Evolutionary conservation across 176 grass and related monocot species (phyloP).

Genomic region (barley (Hordeum vulgare)): MorexV3_pseudomolecules_assembly NC_058524.1:606624976-606625475

Average conservation of each 20-base stretch:
- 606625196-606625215: not conserved
- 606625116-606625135: not conserved
- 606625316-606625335: not conserved
- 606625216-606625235: slow-evolving; percentile 2
- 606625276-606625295: not conserved
- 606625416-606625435: not conserved
- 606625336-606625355: slow-evolving; percentile 1
- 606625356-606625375: not conserved
- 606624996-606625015: slow-evolving; percentile 67
- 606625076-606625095: not conserved
- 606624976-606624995: slow-evolving; percentile 24
- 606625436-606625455: not conserved
- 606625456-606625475: too few relatives aligned
- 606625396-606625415: not conserved
- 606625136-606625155: slow-evolving; percentile 6
- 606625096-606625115: not conserved
- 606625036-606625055: slow-evolving; percentile 99
- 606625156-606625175: slow-evolving; percentile 13
- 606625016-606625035: slow-evolving; percentile 90
- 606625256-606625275: slow-evolving; percentile 3
- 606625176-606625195: slow-evolving; percentile 12
- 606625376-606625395: not conserved
- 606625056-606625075: slow-evolving; percentile 47
- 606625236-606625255: not conserved
- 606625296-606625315: slow-evolving; percentile 7